Evolutionary conservation across 306 rosid species (phyloP), one percentile per base, ranked within the genome.

Genomic region (Crataegus laevigata): DNA sequence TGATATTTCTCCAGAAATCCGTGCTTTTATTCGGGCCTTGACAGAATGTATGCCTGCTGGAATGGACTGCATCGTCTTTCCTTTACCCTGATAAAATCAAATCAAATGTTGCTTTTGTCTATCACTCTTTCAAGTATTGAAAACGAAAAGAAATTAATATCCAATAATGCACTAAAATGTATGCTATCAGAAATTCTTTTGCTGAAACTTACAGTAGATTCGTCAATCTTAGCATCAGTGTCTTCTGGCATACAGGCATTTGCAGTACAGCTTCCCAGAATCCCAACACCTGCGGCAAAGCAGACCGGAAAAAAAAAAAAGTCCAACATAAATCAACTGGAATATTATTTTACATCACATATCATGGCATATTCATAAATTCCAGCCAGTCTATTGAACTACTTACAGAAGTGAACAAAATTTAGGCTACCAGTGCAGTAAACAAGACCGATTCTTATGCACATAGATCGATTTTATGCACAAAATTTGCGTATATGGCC

Each of bases 21-120:
- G 80, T 60, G 91, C 75, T 75, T 66, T 89, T 40, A 93, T 29
- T 79, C 82, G 77, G 43, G 91, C 72, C 86, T 76, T 86, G 12
- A 90, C 64, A 8, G 93, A 89, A 30, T 50, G 52, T 69, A 72
- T 89, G 8, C 73, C 40, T 25, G 68, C 61, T 25, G 79, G 65
- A 75, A 77, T 71, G 77, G 78, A 40, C 26, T 72, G 70, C 71
- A 4, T 71, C 30, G 9, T 8, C 65, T 64, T 66, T 72, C 69
- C 85, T 78, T 79, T 83, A 73, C 28, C 88, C 97, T 92, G 78
- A 17, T 36, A 73, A 62, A 26, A 57, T 82, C 25, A 75, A 58
- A 71, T 64, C 77, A 78, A 80, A 74, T 73, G 65, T 34, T 21
- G 43, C 29, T 45, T 45, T 74, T 64, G 51, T 68, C 71, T 28